Percentiles rank a stretch among this genome's conserved stretches.
Conservation (phyloP, 2,329 filamentous ascomycete species). For the Magnaporthales sp. region DNA sequence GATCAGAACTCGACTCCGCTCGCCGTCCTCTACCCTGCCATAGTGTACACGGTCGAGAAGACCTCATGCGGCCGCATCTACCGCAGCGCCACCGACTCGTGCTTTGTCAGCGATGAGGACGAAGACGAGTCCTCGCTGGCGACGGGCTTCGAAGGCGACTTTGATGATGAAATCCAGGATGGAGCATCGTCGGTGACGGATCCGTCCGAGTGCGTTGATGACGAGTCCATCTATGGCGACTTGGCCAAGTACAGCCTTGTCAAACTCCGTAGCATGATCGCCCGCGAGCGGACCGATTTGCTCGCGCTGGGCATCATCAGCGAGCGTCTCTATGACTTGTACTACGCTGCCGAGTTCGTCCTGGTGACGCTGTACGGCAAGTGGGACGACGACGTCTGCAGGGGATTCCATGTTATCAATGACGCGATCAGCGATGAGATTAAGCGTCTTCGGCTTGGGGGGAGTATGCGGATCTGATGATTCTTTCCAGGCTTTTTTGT, state of each 20-base stretch:
- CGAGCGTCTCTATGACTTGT: not conserved
- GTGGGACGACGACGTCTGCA: not conserved
- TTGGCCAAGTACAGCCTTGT: not conserved
- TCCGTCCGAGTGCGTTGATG: not conserved
- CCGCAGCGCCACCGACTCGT: not conserved
- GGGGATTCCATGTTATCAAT: not conserved
- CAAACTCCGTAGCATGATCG: not conserved
- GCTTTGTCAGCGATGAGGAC: not conserved
- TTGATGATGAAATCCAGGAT: not conserved
- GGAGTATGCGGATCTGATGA: no score
- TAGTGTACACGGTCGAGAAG: not conserved
- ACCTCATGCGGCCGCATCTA: not conserved
- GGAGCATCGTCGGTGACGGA: not conserved
- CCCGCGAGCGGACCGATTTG: not conserved
- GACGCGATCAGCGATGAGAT: not conserved
- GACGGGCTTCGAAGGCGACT: not conserved
- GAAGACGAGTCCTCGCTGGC: not conserved
- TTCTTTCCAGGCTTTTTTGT: not conserved
- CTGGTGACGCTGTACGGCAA: not conserved
- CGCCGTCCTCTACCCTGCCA: not conserved
- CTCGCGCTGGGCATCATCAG: not conserved
- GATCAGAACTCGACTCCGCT: not conserved
- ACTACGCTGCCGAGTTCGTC: not conserved
- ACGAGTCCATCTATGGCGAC: not conserved
- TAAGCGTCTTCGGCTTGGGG: not conserved